phyloP scores from a whole-genome alignment of 1,284 basidiomycete species.

The Cryptococcus sp. region DNA sequence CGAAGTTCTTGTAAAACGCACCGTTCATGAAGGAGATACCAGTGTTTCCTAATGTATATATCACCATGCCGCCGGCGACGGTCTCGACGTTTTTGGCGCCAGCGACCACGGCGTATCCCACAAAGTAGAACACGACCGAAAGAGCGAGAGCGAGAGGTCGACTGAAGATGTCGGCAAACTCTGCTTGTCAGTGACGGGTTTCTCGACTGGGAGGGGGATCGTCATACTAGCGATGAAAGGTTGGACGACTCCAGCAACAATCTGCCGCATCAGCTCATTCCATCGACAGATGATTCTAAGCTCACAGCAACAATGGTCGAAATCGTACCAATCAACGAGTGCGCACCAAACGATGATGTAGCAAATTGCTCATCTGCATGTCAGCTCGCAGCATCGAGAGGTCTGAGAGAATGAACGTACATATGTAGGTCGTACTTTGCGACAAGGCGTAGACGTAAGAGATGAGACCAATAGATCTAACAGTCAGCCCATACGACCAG shows the following conservation, averaged over 20 bases:
- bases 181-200: neutral
- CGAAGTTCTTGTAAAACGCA: constrained; percentile 43
- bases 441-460: constrained; percentile 4
- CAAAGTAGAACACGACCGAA: constrained; percentile 29
- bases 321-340: constrained; percentile 3
- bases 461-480: constrained; percentile 5
- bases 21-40: constrained; percentile 23
- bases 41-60: constrained; percentile 38
- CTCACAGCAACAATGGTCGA: neutral
- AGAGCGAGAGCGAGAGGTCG: constrained; percentile 24
- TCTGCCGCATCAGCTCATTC: constrained; percentile 5
- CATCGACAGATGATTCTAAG: neutral
- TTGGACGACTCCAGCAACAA: constrained; percentile 37
- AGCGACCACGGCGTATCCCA: constrained; percentile 39
- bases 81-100: constrained; percentile 25
- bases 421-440: constrained; percentile 3
- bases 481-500: neutral
- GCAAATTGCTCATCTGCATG: constrained; percentile 4
- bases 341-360: constrained; percentile 1
- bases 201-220: no score
- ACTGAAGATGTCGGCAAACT: constrained; percentile 27
- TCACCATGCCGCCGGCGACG: constrained; percentile 37
- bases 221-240: constrained; percentile 41
- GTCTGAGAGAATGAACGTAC: neutral
- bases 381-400: neutral